Evolutionary conservation across 2,329 filamentous ascomycete genomes (phyloP).

Genomic region (Talaromyces sp.): DNA sequence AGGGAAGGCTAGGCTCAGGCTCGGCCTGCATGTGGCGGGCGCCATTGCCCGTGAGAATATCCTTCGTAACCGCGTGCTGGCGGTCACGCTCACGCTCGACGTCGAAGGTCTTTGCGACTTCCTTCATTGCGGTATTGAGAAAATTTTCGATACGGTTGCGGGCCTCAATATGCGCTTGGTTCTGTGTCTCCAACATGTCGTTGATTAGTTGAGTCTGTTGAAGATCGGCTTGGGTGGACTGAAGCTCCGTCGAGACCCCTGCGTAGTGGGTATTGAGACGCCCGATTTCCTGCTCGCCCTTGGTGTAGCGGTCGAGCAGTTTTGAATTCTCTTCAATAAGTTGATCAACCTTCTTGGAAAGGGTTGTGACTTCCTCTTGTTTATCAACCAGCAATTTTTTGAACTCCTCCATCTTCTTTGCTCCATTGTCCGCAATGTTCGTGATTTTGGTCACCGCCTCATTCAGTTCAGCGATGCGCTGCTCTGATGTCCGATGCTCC

Average conservation of each 20-base stretch:
- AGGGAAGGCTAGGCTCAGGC: slow-evolving; percentile 28
- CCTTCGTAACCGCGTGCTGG: neutral
- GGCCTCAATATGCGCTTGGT: slow-evolving; percentile 37
- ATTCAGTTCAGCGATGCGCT: slow-evolving; percentile 34
- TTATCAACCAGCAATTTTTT: slow-evolving; percentile 20
- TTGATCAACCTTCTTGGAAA: slow-evolving; percentile 35
- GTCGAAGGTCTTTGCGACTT: neutral
- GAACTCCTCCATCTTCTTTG: slow-evolving; percentile 35
- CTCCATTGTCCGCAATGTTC: slow-evolving; percentile 25
- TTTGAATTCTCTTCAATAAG: slow-evolving; percentile 33
- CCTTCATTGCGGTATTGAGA: neutral
- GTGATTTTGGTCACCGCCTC: slow-evolving; percentile 34
- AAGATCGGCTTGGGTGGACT: slow-evolving; percentile 34
- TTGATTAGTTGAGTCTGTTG: slow-evolving; percentile 37
- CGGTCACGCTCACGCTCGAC: neutral
- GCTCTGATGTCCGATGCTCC: slow-evolving; percentile 32
- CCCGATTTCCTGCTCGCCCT: slow-evolving; percentile 32
- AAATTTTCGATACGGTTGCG: slow-evolving; percentile 24
- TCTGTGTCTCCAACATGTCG: slow-evolving; percentile 34
- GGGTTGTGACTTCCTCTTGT: slow-evolving; percentile 28
- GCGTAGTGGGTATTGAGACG: slow-evolving; percentile 42
- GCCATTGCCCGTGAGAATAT: slow-evolving; percentile 22
- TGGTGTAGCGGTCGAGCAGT: slow-evolving; percentile 32
- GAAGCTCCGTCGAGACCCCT: slow-evolving; percentile 39
- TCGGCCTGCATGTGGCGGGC: slow-evolving; percentile 38